phyloP scores from a whole-genome alignment of 768 basidiomycete genomes.

The Tricholoma saponaceum region DNA sequence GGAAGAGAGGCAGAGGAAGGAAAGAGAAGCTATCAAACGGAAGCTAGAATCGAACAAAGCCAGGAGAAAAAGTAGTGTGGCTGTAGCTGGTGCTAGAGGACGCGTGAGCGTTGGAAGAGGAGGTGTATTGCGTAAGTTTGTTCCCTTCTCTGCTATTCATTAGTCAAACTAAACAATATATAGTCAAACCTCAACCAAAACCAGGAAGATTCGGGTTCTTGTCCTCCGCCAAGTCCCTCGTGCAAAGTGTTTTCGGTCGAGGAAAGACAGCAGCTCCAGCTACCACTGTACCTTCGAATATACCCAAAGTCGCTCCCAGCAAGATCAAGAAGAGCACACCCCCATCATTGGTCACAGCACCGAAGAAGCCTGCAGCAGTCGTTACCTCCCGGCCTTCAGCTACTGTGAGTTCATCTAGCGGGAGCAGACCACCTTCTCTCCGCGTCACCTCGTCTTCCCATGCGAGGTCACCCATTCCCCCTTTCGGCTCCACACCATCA shows the following conservation, averaged over 20 bases:
- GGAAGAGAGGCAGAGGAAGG: conserved; percentile 44
- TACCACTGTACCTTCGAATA: conserved; percentile 15
- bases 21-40: conserved; percentile 55
- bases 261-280: conserved; percentile 32
- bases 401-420: conserved; percentile 11
- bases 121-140: conserved; percentile 36
- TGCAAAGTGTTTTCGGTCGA: conserved; percentile 71
- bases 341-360: conserved; percentile 7
- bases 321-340: conserved; percentile 5
- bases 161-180: conserved; percentile 4
- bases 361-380: conserved; percentile 10
- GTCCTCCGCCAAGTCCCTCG: conserved; percentile 65
- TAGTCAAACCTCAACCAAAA: conserved; percentile 41
- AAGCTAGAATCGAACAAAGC: conserved; percentile 66
- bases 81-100: conserved; percentile 31
- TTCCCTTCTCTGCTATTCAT: background rate
- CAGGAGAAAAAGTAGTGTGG: conserved; percentile 65
- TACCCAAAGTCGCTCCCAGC: conserved; percentile 6
- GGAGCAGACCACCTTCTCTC: conserved; percentile 14
- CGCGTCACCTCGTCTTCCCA: conserved; percentile 13
- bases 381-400: conserved; percentile 17
- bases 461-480: conserved; percentile 19
- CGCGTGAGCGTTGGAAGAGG: conserved; percentile 37
- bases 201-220: conserved; percentile 68
- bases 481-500: conserved; percentile 10